These are phyloP conservation scores for Hypoxylon rubiginosum DNA, from an alignment of 2,329 filamentous ascomycete genomes.

Conservation along the genomic window DNA sequence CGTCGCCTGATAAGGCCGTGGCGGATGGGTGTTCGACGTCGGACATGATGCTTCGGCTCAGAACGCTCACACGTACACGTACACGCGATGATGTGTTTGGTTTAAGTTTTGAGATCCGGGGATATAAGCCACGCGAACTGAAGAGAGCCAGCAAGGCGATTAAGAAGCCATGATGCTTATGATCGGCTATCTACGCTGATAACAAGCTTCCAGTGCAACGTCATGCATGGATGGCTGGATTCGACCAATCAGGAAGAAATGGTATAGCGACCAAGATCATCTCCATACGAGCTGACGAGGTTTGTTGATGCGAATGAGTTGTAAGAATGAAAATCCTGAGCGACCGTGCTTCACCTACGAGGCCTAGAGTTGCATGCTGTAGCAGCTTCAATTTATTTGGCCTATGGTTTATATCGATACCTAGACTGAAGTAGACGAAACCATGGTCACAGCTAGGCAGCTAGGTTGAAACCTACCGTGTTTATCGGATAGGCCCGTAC, in stretches of 20 bases:
- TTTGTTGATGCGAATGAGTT: not conserved
- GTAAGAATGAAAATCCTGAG: not conserved
- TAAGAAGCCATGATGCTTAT: conserved; percentile 31
- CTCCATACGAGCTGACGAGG: not conserved
- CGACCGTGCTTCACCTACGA: not conserved
- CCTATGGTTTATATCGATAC: too few species aligned
- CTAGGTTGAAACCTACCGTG: not conserved
- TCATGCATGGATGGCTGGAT: conserved; percentile 14
- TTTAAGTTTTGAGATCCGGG: conserved; percentile 10
- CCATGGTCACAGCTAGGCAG: too few species aligned
- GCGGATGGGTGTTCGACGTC: conserved; percentile 23
- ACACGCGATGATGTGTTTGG: conserved; percentile 12
- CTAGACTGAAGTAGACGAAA: too few species aligned
- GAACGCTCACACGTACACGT: not conserved
- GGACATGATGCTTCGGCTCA: conserved; percentile 30
- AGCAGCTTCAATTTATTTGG: not conserved
- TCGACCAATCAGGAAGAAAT: conserved; percentile 24
- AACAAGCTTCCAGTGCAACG: conserved; percentile 25
- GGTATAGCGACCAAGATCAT: conserved; percentile 4
- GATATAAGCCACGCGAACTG: too few species aligned
- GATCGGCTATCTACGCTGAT: conserved; percentile 27
- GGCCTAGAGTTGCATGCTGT: not conserved
- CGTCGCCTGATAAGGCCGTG: conserved; percentile 18
- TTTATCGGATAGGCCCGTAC: too few species aligned
- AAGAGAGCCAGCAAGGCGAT: conserved; percentile 1